phyloP scores from a whole-genome alignment of 1,139 yeast species.

The Magnusiomyces starmeri region DNA sequence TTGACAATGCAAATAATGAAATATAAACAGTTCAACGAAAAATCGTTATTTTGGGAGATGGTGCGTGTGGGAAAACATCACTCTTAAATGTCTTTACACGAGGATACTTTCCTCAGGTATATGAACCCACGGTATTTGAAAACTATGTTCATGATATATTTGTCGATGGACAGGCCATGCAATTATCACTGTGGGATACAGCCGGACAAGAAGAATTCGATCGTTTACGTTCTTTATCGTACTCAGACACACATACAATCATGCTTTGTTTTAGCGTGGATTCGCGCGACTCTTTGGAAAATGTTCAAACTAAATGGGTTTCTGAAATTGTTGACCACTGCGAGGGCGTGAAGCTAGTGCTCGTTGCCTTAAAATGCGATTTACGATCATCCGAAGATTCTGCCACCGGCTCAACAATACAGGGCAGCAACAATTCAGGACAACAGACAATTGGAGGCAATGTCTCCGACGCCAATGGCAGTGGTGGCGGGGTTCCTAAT shows the following conservation, averaged over 20 bases:
- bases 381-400: constrained; percentile 52
- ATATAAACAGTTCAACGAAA: constrained; percentile 59
- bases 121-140: constrained; percentile 97
- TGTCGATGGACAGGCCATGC: constrained; percentile 90
- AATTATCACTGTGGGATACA: constrained; percentile 93
- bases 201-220: constrained; percentile 99
- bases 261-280: constrained; percentile 95
- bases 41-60: constrained; percentile 94
- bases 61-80: constrained; percentile 94
- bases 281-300: constrained; percentile 87
- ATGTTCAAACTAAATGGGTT: constrained; percentile 93
- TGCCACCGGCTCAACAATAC: constrained; percentile 14
- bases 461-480: constrained; percentile 16
- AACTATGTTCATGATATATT: constrained; percentile 96
- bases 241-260: constrained; percentile 92
- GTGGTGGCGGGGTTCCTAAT: constrained; percentile 11
- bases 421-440: constrained; percentile 4
- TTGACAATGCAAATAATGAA: constrained; percentile 8
- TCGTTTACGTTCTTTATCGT: constrained; percentile 78
- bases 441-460: constrained; percentile 1
- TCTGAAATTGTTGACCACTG: constrained; percentile 96
- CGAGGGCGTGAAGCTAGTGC: constrained; percentile 87
- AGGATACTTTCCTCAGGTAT: constrained; percentile 96
- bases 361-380: constrained; percentile 93
- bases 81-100: constrained; percentile 89